These are phyloP conservation scores for Colletotrichum eremochloae DNA, from an alignment of 2,329 filamentous ascomycete species.

Conservation along the genomic window DNA sequence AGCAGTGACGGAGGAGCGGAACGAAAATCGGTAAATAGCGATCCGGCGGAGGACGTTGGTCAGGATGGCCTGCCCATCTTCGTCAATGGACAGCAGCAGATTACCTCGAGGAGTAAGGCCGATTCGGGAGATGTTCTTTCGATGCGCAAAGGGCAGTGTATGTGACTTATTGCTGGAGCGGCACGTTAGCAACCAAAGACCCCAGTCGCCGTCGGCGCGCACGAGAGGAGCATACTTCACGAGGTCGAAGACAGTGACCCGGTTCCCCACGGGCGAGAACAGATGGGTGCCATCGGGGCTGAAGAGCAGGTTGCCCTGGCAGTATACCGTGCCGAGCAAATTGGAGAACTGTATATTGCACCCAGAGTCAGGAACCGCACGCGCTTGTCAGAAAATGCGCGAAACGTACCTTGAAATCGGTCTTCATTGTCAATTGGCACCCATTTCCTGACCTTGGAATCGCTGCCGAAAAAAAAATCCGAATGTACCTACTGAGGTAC, in stretches of 20 bases:
- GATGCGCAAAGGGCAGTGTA: slow-evolving; percentile 90
- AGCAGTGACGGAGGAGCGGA: slow-evolving; percentile 84
- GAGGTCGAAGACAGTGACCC: slow-evolving; percentile 95
- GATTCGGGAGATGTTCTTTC: slow-evolving; percentile 90
- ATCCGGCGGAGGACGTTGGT: slow-evolving; percentile 91
- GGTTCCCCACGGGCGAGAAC: slow-evolving; percentile 95
- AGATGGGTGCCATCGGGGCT: slow-evolving; percentile 96
- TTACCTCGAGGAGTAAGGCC: slow-evolving; percentile 92
- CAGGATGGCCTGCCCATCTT: slow-evolving; percentile 93
- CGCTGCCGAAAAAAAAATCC: slow-evolving; percentile 28
- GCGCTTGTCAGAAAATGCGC: background rate
- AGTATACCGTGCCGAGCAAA: slow-evolving; percentile 97
- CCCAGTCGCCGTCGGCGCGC: background rate
- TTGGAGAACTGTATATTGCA: slow-evolving; percentile 87
- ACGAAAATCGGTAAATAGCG: slow-evolving; percentile 94
- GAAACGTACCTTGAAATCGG: slow-evolving; percentile 88
- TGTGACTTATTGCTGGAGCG: slow-evolving; percentile 82
- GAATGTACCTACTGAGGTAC: background rate
- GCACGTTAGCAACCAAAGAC: background rate
- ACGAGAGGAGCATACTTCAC: slow-evolving; percentile 77
- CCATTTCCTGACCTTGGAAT: slow-evolving; percentile 47
- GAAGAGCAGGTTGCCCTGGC: slow-evolving; percentile 96
- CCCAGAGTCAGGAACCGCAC: slow-evolving; percentile 3
- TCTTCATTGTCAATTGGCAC: slow-evolving; percentile 84
- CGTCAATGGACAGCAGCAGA: slow-evolving; percentile 91